These are phyloP conservation scores for Juncus effusus DNA, from an alignment of 176 grass and related monocot species.

Conservation along the genomic window DNA sequence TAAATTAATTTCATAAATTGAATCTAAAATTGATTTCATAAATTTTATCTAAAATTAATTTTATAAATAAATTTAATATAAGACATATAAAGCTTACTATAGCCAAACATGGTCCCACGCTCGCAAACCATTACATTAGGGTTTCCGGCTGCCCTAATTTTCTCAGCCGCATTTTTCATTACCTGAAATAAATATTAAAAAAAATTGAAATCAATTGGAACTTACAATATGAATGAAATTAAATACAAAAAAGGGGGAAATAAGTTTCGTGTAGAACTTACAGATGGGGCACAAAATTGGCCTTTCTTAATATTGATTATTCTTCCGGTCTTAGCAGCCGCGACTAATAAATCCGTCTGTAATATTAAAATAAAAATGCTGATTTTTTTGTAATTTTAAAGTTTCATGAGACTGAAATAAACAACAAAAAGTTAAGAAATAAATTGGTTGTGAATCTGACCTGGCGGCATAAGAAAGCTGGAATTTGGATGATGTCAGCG, in stretches of 20 bases:
- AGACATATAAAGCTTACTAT: conserved; percentile 55
- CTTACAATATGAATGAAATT: background rate
- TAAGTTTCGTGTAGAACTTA: conserved; percentile 51
- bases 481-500: conserved; percentile 97
- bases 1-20: conserved; percentile 9
- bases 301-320: conserved; percentile 99
- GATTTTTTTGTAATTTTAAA: background rate
- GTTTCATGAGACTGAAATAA: background rate
- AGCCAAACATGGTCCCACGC: conserved; percentile 96
- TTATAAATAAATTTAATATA: conserved; percentile 8
- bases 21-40: too few species aligned
- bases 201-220: background rate
- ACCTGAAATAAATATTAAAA: background rate
- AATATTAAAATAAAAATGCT: conserved; percentile 23
- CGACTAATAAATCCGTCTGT: conserved; percentile 91
- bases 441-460: conserved; percentile 23
- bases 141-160: conserved; percentile 93
- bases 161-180: conserved; percentile 50
- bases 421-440: too few species aligned
- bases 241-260: background rate
- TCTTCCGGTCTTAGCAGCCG: conserved; percentile 83
- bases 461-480: conserved; percentile 96
- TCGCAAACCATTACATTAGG: conserved; percentile 97
- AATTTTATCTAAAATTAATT: conserved; percentile 1
- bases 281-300: conserved; percentile 91